These are phyloP conservation scores for Chamaecyparis obtusa DNA, from an alignment of 75 land plant species.

Conservation along the genomic window DNA sequence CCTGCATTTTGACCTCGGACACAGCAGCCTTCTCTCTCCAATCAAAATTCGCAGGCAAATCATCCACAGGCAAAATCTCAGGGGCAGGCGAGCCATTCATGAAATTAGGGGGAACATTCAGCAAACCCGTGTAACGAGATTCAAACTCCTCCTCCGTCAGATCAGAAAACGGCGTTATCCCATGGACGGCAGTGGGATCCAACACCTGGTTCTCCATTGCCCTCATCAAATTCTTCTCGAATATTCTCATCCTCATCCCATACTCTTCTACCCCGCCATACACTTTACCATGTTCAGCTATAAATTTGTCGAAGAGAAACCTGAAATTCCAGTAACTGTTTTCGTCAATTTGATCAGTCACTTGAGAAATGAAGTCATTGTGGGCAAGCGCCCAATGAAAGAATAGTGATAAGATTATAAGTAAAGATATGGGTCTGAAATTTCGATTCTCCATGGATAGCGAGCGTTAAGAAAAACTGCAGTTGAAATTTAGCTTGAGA, in stretches of 20 bases:
- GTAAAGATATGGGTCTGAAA: not conserved
- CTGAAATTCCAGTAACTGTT: not conserved
- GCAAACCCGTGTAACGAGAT: conserved; percentile 31
- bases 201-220: conserved; percentile 35
- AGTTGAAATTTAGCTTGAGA: not conserved
- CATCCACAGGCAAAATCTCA: conserved; percentile 34
- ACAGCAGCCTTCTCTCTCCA: conserved; percentile 58
- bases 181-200: conserved; percentile 47
- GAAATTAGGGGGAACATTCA: not conserved
- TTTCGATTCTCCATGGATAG: not conserved
- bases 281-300: conserved; percentile 23
- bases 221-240: conserved; percentile 27
- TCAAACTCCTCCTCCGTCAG: conserved; percentile 39
- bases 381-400: not conserved
- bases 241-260: conserved; percentile 23
- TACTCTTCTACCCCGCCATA: conserved; percentile 29
- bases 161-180: conserved; percentile 51
- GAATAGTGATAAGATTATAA: not conserved
- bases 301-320: conserved; percentile 17
- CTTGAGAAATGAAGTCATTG: not conserved
- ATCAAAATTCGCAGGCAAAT: conserved; percentile 40
- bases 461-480: not conserved
- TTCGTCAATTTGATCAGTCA: not conserved
- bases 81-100: conserved; percentile 10
- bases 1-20: conserved; percentile 46